A percentile compares a stretch with the other conserved stretches of the same genome.
phyloP scores from a whole-genome alignment of 805 yeast genomes.

The Candida loeiensis region DNA sequence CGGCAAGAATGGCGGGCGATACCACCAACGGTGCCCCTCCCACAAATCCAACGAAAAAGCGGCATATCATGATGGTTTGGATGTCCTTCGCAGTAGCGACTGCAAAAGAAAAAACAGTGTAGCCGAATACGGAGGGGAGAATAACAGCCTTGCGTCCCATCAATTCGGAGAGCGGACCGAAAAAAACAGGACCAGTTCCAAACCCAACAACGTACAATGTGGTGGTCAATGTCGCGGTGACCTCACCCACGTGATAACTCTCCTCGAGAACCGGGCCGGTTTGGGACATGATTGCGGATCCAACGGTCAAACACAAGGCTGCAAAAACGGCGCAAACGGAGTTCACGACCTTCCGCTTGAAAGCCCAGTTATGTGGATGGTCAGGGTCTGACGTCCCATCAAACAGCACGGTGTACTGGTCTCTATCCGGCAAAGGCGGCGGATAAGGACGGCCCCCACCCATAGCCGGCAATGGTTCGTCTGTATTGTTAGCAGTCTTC shows the following conservation, averaged over 20 bases:
- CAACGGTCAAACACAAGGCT: constrained; percentile 23
- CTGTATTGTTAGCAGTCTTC: constrained; percentile 18
- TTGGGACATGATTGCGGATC: constrained; percentile 57
- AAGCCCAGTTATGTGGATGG: constrained; percentile 70
- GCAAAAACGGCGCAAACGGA: constrained; percentile 28
- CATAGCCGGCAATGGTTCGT: constrained; percentile 46
- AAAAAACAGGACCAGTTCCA: constrained; percentile 82
- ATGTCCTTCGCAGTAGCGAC: constrained; percentile 75
- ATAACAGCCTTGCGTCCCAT: constrained; percentile 42
- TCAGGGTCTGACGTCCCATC: constrained; percentile 77
- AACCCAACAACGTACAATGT: constrained; percentile 85
- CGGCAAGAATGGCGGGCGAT: constrained; percentile 84
- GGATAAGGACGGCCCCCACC: constrained; percentile 67
- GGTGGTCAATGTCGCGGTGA: constrained; percentile 71
- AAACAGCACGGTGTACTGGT: constrained; percentile 61
- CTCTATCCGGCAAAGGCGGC: constrained; percentile 52
- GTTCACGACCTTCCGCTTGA: constrained; percentile 20
- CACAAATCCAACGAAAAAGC: constrained; percentile 75
- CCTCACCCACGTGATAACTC: constrained; percentile 57
- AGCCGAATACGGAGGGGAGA: constrained; percentile 35
- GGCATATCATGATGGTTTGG: constrained; percentile 71
- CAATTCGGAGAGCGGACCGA: constrained; percentile 15
- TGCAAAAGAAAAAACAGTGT: constrained; percentile 47
- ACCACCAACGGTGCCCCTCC: constrained; percentile 87
- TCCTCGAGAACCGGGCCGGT: constrained; percentile 48